Evolutionary conservation across 345 rosid genomes (phyloP).

Genomic region (Arabis alpina): DNA sequence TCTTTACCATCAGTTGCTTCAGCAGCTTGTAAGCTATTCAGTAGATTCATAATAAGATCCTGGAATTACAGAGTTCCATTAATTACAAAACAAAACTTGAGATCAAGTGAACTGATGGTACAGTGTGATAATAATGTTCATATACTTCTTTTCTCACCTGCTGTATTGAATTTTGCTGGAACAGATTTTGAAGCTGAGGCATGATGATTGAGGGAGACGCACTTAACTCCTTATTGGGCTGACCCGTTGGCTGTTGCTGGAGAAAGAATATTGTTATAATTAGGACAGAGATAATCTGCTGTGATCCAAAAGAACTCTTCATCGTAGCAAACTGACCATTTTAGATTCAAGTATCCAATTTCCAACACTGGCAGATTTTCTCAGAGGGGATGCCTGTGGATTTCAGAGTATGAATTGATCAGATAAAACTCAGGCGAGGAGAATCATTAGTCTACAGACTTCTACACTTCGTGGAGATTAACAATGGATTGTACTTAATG

Average conservation of each 20-base stretch:
- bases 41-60: slow-evolving; percentile 75
- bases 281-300: slow-evolving; percentile 12
- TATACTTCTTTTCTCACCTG: slow-evolving; percentile 56
- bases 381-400: slow-evolving; percentile 76
- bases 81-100: slow-evolving; percentile 12
- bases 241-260: slow-evolving; percentile 54
- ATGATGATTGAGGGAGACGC: slow-evolving; percentile 51
- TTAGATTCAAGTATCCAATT: slow-evolving; percentile 79
- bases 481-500: slow-evolving; percentile 57
- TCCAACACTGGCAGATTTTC: slow-evolving; percentile 95
- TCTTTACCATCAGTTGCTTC: slow-evolving; percentile 76
- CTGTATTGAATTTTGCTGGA: slow-evolving; percentile 77
- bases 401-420: slow-evolving; percentile 34
- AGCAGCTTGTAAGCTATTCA: slow-evolving; percentile 64
- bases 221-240: slow-evolving; percentile 55
- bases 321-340: slow-evolving; percentile 54
- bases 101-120: not conserved
- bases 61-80: slow-evolving; percentile 38
- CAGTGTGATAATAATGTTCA: not conserved
- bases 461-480: slow-evolving; percentile 56
- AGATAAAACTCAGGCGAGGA: slow-evolving; percentile 26
- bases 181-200: slow-evolving; percentile 89
- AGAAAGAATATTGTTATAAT: slow-evolving; percentile 5
- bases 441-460: slow-evolving; percentile 26
- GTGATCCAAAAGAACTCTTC: slow-evolving; percentile 13